A percentile compares a stretch with the other conserved stretches of the same genome.
Evolutionary conservation across 2,329 filamentous ascomycete genomes (phyloP).

Genomic region (Ophiocordyceps unilateralis): DNA sequence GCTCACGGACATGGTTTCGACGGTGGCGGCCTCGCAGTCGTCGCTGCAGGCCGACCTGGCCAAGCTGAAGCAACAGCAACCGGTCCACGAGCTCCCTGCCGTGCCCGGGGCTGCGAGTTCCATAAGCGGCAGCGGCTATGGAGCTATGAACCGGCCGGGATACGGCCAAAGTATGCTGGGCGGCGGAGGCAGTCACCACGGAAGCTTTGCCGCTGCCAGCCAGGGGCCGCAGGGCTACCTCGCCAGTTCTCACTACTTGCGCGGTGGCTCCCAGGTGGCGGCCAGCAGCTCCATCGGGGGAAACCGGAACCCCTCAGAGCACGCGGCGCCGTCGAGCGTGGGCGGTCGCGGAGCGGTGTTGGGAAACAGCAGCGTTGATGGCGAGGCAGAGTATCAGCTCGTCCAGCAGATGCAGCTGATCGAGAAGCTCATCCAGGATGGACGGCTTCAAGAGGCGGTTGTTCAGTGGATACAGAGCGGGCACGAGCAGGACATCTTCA

Average conservation of each 20-base stretch:
- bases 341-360: slow-evolving; percentile 17
- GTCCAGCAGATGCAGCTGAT: slow-evolving; percentile 39
- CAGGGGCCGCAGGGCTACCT: slow-evolving; percentile 13
- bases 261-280: slow-evolving; percentile 9
- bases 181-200: slow-evolving; percentile 12
- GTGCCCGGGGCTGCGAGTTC: slow-evolving; percentile 9
- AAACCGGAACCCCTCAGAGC: slow-evolving; percentile 13
- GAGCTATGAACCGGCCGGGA: slow-evolving; percentile 8
- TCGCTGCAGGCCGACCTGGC: slow-evolving; percentile 50
- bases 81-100: slow-evolving; percentile 24
- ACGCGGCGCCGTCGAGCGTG: slow-evolving; percentile 18
- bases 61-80: slow-evolving; percentile 36
- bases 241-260: slow-evolving; percentile 19
- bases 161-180: slow-evolving; percentile 11
- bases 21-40: slow-evolving; percentile 50
- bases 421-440: slow-evolving; percentile 41
- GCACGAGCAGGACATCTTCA: slow-evolving; percentile 45
- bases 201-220: slow-evolving; percentile 16
- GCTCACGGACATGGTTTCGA: slow-evolving; percentile 50
- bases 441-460: slow-evolving; percentile 44
- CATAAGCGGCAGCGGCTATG: slow-evolving; percentile 3
- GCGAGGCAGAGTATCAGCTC: slow-evolving; percentile 30
- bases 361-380: slow-evolving; percentile 11
- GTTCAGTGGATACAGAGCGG: slow-evolving; percentile 50
- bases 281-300: slow-evolving; percentile 15